Conservation (phyloP, 1,284 basidiomycete genomes). For the Leccinum pachyderme region DNA sequence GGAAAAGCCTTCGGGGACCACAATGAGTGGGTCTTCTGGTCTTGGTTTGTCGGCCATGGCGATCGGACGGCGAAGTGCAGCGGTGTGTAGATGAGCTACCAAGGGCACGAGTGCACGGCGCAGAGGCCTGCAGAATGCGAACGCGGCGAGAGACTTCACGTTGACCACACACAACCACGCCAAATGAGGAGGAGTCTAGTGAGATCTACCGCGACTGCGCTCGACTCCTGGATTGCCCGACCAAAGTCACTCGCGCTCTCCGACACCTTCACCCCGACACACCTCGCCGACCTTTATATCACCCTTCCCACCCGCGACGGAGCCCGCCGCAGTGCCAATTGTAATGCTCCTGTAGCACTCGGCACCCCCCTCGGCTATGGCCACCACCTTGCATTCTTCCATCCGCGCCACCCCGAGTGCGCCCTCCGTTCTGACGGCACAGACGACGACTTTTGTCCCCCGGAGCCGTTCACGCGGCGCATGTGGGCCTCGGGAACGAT, state of each 20-base stretch:
- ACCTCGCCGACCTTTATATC: slow-evolving; percentile 58
- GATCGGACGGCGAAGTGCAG: slow-evolving; percentile 6
- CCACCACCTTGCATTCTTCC: slow-evolving; percentile 76
- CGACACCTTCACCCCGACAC: slow-evolving; percentile 50
- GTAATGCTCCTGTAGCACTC: not conserved
- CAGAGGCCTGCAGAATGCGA: slow-evolving; percentile 29
- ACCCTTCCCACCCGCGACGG: slow-evolving; percentile 73
- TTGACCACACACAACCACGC: not conserved
- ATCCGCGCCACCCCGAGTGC: slow-evolving; percentile 58
- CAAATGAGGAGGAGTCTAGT: not conserved
- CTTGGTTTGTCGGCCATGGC: slow-evolving; percentile 8
- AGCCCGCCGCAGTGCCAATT: slow-evolving; percentile 28
- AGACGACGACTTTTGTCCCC: slow-evolving; percentile 68
- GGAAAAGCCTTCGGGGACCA: slow-evolving; percentile 71
- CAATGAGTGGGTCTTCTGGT: slow-evolving; percentile 26
- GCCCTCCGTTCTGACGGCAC: slow-evolving; percentile 69
- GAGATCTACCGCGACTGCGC: slow-evolving; percentile 12
- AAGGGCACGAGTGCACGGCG: slow-evolving; percentile 15
- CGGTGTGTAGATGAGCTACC: not conserved
- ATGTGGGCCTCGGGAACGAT: slow-evolving; percentile 86
- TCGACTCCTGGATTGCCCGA: slow-evolving; percentile 52
- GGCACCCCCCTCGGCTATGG: slow-evolving; percentile 52
- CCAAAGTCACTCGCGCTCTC: slow-evolving; percentile 41
- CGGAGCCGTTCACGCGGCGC: slow-evolving; percentile 68
- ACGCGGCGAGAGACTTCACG: slow-evolving; percentile 19